Percentiles rank a stretch among this genome's conserved stretches.
These are phyloP conservation scores for Russula earlei DNA, from an alignment of 768 basidiomycete genomes.

Conservation along the genomic window DNA sequence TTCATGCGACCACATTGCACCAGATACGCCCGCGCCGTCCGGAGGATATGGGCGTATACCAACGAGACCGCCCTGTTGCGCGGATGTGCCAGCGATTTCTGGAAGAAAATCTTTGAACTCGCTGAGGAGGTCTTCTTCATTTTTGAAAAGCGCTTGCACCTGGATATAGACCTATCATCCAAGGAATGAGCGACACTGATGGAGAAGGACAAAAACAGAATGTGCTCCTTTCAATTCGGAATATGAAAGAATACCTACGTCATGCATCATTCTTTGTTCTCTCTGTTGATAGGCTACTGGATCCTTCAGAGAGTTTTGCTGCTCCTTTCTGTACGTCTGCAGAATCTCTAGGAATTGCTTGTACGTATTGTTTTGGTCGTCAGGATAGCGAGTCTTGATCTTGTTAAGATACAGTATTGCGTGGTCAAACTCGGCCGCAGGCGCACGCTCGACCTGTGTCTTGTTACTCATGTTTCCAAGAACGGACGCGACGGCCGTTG, in stretches of 20 bases:
- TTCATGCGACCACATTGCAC: slow-evolving; percentile 22
- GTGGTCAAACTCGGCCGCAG: slow-evolving; percentile 73
- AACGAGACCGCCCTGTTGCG: slow-evolving; percentile 33
- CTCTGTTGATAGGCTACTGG: slow-evolving; percentile 14
- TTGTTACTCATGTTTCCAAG: slow-evolving; percentile 27
- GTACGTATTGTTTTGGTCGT: slow-evolving; percentile 80
- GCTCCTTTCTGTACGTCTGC: slow-evolving; percentile 79
- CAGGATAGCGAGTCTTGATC: slow-evolving; percentile 86
- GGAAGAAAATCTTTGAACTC: slow-evolving; percentile 81
- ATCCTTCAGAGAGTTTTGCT: slow-evolving; percentile 36
- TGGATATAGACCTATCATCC: slow-evolving; percentile 73
- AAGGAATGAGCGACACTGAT: not conserved
- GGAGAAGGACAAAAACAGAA: not conserved
- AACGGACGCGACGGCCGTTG: slow-evolving; percentile 17
- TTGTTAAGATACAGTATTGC: slow-evolving; percentile 98
- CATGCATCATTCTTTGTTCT: slow-evolving; percentile 54
- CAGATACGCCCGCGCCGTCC: slow-evolving; percentile 28
- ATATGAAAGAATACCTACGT: slow-evolving; percentile 39
- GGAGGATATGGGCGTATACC: slow-evolving; percentile 44
- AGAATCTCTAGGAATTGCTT: slow-evolving; percentile 84
- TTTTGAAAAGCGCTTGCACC: slow-evolving; percentile 73
- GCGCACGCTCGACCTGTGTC: slow-evolving; percentile 41
- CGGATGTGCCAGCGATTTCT: slow-evolving; percentile 41
- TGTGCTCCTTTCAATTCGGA: not conserved
- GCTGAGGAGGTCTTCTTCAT: slow-evolving; percentile 65